Evolutionary conservation across 2,329 filamentous ascomycete species (phyloP).

Genomic region (Xylariaceae sp.): DNA sequence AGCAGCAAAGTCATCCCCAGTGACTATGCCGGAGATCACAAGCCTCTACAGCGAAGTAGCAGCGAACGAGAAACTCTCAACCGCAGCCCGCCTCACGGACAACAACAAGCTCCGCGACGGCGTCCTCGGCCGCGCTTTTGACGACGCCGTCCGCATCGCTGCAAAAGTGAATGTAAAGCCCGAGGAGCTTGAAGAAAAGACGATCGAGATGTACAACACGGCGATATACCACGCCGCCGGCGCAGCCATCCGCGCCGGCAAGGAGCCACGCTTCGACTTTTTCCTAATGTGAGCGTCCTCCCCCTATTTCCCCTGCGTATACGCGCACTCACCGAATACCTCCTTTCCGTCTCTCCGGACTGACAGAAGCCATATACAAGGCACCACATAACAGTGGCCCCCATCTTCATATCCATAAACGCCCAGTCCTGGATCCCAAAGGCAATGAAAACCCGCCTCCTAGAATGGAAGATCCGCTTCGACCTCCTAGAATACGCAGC

Average conservation of each 20-base stretch:
- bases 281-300: conserved; percentile 54
- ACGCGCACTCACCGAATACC: too few species aligned
- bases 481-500: conserved; percentile 73
- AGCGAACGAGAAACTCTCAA: conserved; percentile 52
- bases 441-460: conserved; percentile 60
- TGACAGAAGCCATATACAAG: conserved; percentile 40
- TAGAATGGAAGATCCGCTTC: conserved; percentile 77
- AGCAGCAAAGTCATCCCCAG: conserved; percentile 35
- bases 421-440: conserved; percentile 56
- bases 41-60: conserved; percentile 59
- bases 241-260: conserved; percentile 59
- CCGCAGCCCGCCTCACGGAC: conserved; percentile 49
- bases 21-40: conserved; percentile 44
- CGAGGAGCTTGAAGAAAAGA: conserved; percentile 53
- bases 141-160: conserved; percentile 60
- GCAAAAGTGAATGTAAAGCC: conserved; percentile 54
- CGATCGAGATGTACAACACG: conserved; percentile 65
- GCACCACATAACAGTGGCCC: conserved; percentile 67
- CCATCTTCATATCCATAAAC: conserved; percentile 71
- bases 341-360: too few species aligned
- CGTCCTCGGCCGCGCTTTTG: conserved; percentile 57
- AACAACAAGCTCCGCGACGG: conserved; percentile 65
- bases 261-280: conserved; percentile 75
- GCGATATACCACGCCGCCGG: conserved; percentile 46
- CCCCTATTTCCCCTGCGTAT: neutral